Conservation (phyloP, 768 basidiomycete genomes). For the Epithele typhae region DNA sequence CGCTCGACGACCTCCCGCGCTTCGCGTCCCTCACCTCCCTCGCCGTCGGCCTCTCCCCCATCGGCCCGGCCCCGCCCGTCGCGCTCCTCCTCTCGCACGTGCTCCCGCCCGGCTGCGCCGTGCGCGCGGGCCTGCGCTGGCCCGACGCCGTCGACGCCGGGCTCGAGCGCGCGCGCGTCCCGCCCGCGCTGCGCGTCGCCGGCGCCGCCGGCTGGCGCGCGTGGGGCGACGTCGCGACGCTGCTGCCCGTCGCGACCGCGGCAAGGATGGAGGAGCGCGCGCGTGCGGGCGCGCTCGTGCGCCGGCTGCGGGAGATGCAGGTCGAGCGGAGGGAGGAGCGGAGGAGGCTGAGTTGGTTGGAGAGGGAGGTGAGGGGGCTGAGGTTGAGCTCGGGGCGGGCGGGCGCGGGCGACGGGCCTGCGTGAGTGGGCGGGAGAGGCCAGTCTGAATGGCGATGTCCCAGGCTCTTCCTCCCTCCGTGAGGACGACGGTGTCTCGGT, state of each 20-base stretch:
- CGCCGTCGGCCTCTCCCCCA: conserved; percentile 49
- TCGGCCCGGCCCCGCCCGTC: conserved; percentile 38
- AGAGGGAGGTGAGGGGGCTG: conserved; percentile 15
- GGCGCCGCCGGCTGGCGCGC: conserved; percentile 20
- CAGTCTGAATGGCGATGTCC: too few relatives aligned
- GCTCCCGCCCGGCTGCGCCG: conserved; percentile 37
- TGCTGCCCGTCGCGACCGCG: conserved; percentile 20
- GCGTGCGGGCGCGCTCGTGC: conserved; percentile 9
- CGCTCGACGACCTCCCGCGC: conserved; percentile 2
- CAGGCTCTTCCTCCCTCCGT: too few relatives aligned
- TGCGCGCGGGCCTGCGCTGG: conserved; percentile 54
- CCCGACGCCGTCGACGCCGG: conserved; percentile 26
- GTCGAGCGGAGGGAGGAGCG: conserved; percentile 9
- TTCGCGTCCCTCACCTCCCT: conserved; percentile 29
- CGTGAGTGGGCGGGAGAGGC: not conserved
- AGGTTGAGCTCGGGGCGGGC: not conserved
- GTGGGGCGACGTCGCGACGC: conserved; percentile 22
- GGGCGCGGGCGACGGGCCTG: not conserved
- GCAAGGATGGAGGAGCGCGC: conserved; percentile 21
- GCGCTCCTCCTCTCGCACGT: conserved; percentile 55
- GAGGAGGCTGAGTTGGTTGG: conserved; percentile 12
- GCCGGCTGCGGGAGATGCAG: conserved; percentile 11
- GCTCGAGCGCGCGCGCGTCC: conserved; percentile 21
- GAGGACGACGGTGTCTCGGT: too few relatives aligned
- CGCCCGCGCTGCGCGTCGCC: conserved; percentile 14